Base-by-base conservation (phyloP, 768 basidiomycete species). In the Leccinum ochraceum region DNA sequence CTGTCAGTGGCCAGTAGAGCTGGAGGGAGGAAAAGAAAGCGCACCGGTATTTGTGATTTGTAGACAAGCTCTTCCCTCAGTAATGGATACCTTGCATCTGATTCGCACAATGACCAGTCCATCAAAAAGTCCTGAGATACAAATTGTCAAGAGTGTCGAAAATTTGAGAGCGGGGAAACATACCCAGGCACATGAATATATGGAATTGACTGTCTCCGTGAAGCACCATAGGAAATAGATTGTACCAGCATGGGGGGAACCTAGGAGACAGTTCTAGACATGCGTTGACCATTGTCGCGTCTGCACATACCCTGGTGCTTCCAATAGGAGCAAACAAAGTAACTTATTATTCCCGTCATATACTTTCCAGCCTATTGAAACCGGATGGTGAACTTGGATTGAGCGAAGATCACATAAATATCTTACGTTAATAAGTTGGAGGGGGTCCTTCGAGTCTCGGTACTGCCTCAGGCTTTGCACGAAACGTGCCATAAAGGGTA, bases 401-500 rank as follows among this genome's bases (percentile, higher is more conserved):
- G 20, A 37, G 16, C 2, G 10, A 32, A 11, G 22, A 44, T 20
- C n/a, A 24, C 8, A 54, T 17, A 24, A 5, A 17, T 20, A 11
- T 4, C 53, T 63, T 57, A 92, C 95, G 69, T 98, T 98, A 69
- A 98, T 86, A 36, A 98, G 70, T 79, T 98, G 95, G 0, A 88
- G 89, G 7, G 78, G 66, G 30, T 88, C 71, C 36, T 78, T 77
- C 1, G 93, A 93, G 69, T 97, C 96, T 39, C 74, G 75, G 70
- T 89, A 98, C 76, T 95, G 94, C 63, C 88, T 87, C 53, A 97
- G 67, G 69, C 91, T 92, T 74, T 99, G 96, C 8, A 92, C 78
- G 44, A 94, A 72, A 75, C 96, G 95, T 26, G 86, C 79, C 6
- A 89, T 57, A 6, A 92, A 80, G 0, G 96, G 95, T 1, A 94